These are phyloP conservation scores for Graphiopsis chlorocephala DNA, from an alignment of 2,329 filamentous ascomycete genomes.

Conservation along the genomic window DNA sequence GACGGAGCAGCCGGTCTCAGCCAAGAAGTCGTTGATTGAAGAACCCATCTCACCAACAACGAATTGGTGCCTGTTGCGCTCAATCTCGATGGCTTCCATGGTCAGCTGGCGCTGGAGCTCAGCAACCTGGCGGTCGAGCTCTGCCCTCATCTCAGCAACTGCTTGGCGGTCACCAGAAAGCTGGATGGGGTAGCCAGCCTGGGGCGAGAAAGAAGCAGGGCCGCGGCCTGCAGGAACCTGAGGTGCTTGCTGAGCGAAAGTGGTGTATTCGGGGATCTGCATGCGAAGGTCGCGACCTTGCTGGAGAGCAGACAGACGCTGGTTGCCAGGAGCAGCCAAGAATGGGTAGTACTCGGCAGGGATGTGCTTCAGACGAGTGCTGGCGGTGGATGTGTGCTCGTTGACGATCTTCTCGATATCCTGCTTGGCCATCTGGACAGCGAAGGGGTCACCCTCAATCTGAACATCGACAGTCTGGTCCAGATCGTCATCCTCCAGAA, in stretches of 20 bases:
- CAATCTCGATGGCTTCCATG: slow-evolving; percentile 75
- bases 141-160: slow-evolving; percentile 73
- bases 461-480: slow-evolving; percentile 74
- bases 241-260: slow-evolving; percentile 66
- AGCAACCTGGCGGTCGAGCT: slow-evolving; percentile 75
- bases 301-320: slow-evolving; percentile 65
- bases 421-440: slow-evolving; percentile 76
- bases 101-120: slow-evolving; percentile 74
- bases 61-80: slow-evolving; percentile 88
- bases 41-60: slow-evolving; percentile 83
- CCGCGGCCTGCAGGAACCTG: slow-evolving; percentile 61
- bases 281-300: slow-evolving; percentile 73
- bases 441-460: slow-evolving; percentile 87
- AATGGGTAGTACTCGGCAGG: slow-evolving; percentile 95
- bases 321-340: slow-evolving; percentile 76
- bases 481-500: slow-evolving; percentile 68
- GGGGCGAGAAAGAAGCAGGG: slow-evolving; percentile 66
- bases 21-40: slow-evolving; percentile 80
- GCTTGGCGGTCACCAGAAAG: slow-evolving; percentile 82
- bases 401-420: slow-evolving; percentile 85
- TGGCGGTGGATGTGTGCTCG: slow-evolving; percentile 79
- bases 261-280: slow-evolving; percentile 77
- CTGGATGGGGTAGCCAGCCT: slow-evolving; percentile 73
- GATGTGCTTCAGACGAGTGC: slow-evolving; percentile 75
- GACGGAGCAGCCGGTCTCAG: slow-evolving; percentile 85